phyloP scores from a whole-genome alignment of 768 basidiomycete species.

The Tremella mesenterica region DNA sequence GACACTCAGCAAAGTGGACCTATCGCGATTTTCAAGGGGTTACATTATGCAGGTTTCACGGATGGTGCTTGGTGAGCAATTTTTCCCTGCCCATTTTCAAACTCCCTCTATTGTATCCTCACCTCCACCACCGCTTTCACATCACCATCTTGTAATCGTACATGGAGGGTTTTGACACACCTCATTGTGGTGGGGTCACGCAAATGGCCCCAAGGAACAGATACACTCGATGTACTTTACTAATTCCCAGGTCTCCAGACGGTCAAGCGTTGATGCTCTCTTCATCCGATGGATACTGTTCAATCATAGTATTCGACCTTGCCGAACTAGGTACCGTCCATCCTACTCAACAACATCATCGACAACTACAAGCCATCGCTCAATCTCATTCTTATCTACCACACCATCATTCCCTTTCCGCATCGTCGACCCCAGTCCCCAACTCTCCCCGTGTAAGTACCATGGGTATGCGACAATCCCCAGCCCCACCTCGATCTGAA shows the following conservation, averaged over 20 bases:
- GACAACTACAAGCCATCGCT: constrained; percentile 85
- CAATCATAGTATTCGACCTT: constrained; percentile 71
- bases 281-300: constrained; percentile 94
- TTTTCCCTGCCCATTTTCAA: constrained; percentile 1
- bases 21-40: constrained; percentile 78
- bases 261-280: constrained; percentile 86
- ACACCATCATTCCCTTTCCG: constrained; percentile 4
- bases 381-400: constrained; percentile 71
- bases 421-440: constrained; percentile 20
- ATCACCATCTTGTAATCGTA: too few relatives aligned
- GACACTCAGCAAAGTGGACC: constrained; percentile 95
- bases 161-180: too few relatives aligned
- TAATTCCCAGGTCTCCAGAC: constrained; percentile 71
- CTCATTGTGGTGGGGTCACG: too few relatives aligned
- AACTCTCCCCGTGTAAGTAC: constrained; percentile 28
- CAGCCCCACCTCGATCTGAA: constrained; percentile 31
- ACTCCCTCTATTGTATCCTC: too few relatives aligned
- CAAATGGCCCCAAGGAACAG: too few relatives aligned
- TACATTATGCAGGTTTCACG: constrained; percentile 97
- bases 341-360: constrained; percentile 80
- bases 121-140: too few relatives aligned
- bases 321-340: constrained; percentile 73
- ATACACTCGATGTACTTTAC: too few relatives aligned
- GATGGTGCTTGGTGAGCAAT: constrained; percentile 80
- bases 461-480: constrained; percentile 22